Conservation (phyloP, 352 stramenopile genomes). For the Pythium utonaiense region DNA sequence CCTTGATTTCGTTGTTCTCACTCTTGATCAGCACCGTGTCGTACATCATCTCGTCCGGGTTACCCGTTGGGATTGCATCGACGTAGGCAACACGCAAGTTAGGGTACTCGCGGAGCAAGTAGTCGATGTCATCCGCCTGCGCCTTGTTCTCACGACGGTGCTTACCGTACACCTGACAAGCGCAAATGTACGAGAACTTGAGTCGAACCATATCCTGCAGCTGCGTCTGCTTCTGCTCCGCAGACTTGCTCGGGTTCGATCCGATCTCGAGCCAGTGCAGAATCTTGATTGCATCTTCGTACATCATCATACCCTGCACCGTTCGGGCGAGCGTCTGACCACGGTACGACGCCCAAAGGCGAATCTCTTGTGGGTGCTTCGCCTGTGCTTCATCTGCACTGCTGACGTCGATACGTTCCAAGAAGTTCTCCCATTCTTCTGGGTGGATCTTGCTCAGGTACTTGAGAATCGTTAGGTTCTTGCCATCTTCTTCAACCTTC, state of each 20-base stretch:
- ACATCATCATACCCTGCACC: conserved; percentile 86
- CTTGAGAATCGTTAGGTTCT: conserved; percentile 83
- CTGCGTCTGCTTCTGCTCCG: conserved; percentile 75
- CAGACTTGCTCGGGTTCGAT: conserved; percentile 53
- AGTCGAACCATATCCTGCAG: conserved; percentile 81
- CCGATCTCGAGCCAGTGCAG: conserved; percentile 83
- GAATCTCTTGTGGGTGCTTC: conserved; percentile 69
- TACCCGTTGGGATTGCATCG: conserved; percentile 50
- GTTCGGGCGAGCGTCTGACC: conserved; percentile 76
- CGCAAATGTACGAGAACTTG: conserved; percentile 86
- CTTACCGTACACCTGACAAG: conserved; percentile 81
- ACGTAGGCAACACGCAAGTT: conserved; percentile 86
- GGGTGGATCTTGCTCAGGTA: conserved; percentile 83
- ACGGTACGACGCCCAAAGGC: conserved; percentile 77
- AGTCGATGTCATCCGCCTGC: conserved; percentile 80
- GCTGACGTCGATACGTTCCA: conserved; percentile 78
- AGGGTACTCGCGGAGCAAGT: conserved; percentile 74
- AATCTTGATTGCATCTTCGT: conserved; percentile 85
- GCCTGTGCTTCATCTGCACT: conserved; percentile 67
- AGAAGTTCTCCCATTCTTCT: conserved; percentile 83
- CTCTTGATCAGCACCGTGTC: conserved; percentile 80
- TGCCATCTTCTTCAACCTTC: conserved; percentile 76
- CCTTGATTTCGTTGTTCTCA: conserved; percentile 62
- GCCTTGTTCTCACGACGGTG: conserved; percentile 59
- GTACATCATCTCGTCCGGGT: conserved; percentile 44